Evolutionary conservation across 441 rosid genomes (phyloP).

Genomic region (Euphorbia schlechtendalii): DNA sequence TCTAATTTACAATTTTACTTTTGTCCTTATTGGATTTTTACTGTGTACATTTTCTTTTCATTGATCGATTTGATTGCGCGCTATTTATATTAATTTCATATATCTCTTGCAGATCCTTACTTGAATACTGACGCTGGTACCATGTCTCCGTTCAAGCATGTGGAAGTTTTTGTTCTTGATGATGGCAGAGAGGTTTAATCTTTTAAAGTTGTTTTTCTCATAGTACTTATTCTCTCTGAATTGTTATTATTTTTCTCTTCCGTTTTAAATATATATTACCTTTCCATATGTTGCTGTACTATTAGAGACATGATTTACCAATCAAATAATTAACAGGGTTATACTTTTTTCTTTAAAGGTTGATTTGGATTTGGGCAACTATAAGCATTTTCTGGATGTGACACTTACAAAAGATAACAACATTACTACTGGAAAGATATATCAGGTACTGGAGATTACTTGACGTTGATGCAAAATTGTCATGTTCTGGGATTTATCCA

Average conservation of each 20-base stretch:
- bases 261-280: background rate
- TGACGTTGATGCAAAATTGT: background rate
- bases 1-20: too few species aligned
- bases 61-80: too few species aligned
- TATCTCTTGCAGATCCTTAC: too few species aligned
- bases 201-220: background rate
- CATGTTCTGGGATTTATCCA: constrained; percentile 6
- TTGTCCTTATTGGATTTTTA: too few species aligned
- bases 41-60: too few species aligned
- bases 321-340: constrained; percentile 17
- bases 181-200: constrained; percentile 91
- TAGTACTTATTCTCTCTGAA: too few species aligned
- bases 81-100: too few species aligned
- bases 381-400: constrained; percentile 77
- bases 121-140: too few species aligned
- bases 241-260: background rate
- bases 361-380: constrained; percentile 97
- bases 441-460: constrained; percentile 44
- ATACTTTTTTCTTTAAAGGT: constrained; percentile 43
- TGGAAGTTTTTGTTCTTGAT: constrained; percentile 94
- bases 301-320: background rate
- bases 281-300: background rate
- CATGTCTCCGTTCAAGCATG: constrained; percentile 98
- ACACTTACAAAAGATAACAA: constrained; percentile 81
- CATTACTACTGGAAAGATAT: constrained; percentile 91